Evolutionary conservation across 2,329 filamentous ascomycete species (phyloP), one percentile per base, ranked within the genome.

Genomic region (Hypoxylon sp.): DNA sequence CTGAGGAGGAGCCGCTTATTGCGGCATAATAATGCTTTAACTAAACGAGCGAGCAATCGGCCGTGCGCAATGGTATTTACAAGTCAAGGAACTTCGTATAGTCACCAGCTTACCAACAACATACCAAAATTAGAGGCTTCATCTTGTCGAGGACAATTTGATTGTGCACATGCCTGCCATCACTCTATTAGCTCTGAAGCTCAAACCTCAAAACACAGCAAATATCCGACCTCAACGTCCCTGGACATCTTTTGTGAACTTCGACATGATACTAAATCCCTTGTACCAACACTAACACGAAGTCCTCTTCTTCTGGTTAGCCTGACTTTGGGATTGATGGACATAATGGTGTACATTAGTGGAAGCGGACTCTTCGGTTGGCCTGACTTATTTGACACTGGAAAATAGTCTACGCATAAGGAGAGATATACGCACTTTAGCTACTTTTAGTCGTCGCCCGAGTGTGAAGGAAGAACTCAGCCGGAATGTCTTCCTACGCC

Each of bases 1-100:
- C 50, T 4, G 60, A 36, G 14, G 60, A 65, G 5, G 68, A 66
- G 43, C 68, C 68, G n/a, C 57, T 70, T 6, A 64, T 68, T 36
- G 65, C 23, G 9, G n/a, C 62, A 11, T 70, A 41, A 59, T 17
- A 43, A 7, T 9, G 17, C 38, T 43, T 43, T 17, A 43, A 43
- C 17, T 11, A 7, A 19, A 43, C 3, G 38, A 21, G 38, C n/a
- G 38, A 43, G 38, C 6, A 19, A 21, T 43, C 19, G 17, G 14
- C 17, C 9, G 38, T 43, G 38, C 17, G 2, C n/a, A 43, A 19
- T 43, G 38, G 17, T 43, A 43, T 43, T 2, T 43, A 43, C 17
- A 43, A 2, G 38, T 21, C 17, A 2, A 10, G 17, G 11, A 21
- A 43, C 38, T 43, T 10, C n/a, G 17, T 10, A 43, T 43, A 21